Conservation (phyloP, 2,329 filamentous ascomycete genomes). For the Sporothrix phasma region DNA sequence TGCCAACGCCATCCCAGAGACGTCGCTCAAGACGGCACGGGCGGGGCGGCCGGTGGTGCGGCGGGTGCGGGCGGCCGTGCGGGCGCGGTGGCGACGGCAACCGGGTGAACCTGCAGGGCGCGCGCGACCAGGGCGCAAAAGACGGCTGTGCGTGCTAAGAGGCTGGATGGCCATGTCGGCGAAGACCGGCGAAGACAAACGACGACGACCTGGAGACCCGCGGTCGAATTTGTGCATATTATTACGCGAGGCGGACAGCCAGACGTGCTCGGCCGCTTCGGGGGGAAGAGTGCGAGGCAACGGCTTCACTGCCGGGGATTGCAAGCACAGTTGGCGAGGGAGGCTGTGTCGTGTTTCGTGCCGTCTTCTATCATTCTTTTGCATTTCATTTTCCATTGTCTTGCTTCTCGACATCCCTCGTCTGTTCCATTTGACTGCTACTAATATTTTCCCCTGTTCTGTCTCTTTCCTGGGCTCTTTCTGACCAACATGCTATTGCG, state of each 20-base stretch:
- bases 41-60: slow-evolving; percentile 42
- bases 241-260: not conserved
- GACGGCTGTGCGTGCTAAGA: slow-evolving; percentile 80
- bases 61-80: slow-evolving; percentile 46
- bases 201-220: not conserved
- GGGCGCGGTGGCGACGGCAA: slow-evolving; percentile 48
- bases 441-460: not conserved
- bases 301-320: not conserved
- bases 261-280: not conserved
- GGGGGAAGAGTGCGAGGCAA: not conserved
- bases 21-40: slow-evolving; percentile 79
- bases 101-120: slow-evolving; percentile 72
- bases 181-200: not conserved
- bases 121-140: slow-evolving; percentile 65
- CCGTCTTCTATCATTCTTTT: not conserved
- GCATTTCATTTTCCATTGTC: not conserved
- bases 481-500: not conserved
- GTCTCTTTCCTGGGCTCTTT: not conserved
- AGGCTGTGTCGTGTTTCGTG: not conserved
- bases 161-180: too few species aligned
- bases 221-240: not conserved
- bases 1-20: slow-evolving; percentile 95
- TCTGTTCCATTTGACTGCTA: not conserved
- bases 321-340: not conserved
- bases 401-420: not conserved